Evolutionary conservation across 177 flowering plant species (phyloP).

Genomic region (Telopea speciosissima): DNA sequence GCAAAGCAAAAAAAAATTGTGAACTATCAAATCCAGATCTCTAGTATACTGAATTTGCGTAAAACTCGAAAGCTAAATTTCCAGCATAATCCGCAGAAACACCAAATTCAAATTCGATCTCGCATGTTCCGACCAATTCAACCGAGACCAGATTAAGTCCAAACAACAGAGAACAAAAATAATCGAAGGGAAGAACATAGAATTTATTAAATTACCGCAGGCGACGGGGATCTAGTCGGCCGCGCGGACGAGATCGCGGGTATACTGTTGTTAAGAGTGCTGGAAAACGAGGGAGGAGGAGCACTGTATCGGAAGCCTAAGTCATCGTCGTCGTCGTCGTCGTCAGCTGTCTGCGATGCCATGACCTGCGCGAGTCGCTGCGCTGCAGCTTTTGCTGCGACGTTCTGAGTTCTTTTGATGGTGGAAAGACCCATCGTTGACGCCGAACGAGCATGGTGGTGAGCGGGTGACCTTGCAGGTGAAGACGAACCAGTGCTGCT

Average conservation of each 20-base stretch:
- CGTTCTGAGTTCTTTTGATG: slow-evolving; percentile 83
- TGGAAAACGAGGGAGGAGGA: slow-evolving; percentile 31
- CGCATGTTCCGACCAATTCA: not conserved
- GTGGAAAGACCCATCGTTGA: slow-evolving; percentile 63
- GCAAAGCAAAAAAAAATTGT: not conserved
- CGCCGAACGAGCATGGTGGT: slow-evolving; percentile 52
- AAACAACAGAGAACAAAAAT: not conserved
- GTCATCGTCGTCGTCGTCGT: slow-evolving; percentile 66
- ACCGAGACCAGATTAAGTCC: not conserved
- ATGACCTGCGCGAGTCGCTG: slow-evolving; percentile 88
- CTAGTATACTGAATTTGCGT: not conserved
- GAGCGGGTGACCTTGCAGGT: slow-evolving; percentile 86
- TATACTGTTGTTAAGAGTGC: slow-evolving; percentile 10
- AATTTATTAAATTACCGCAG: slow-evolving; percentile 56
- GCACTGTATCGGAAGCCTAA: slow-evolving; percentile 48
- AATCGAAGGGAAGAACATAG: not conserved
- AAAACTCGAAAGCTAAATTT: no score
- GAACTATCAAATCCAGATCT: not conserved
- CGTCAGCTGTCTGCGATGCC: slow-evolving; percentile 71
- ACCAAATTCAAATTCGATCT: slow-evolving; percentile 8
- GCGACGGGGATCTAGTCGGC: slow-evolving; percentile 73
- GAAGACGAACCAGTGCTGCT: slow-evolving; percentile 81
- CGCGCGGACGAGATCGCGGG: slow-evolving; percentile 29
- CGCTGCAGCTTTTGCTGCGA: slow-evolving; percentile 95
- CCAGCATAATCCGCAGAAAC: not conserved